Evolutionary conservation across 2,329 filamentous ascomycete species (phyloP).

Genomic region (Penicillium verrucosum): DNA sequence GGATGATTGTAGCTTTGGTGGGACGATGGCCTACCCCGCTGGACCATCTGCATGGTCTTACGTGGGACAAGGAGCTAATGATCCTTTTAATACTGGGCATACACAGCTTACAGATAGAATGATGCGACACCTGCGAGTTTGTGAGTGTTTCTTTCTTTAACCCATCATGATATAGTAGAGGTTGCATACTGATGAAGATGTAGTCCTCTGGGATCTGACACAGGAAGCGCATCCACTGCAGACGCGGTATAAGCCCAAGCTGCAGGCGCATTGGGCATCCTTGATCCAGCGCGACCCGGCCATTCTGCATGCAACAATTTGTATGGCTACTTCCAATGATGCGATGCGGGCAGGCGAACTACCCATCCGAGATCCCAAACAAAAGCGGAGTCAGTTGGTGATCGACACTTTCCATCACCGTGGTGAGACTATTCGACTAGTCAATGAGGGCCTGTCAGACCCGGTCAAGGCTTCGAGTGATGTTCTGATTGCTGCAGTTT

Average conservation of each 20-base stretch:
- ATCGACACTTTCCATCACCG: slow-evolving; percentile 40
- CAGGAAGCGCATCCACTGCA: slow-evolving; percentile 37
- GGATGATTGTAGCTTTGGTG: slow-evolving; percentile 16
- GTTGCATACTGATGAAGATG: slow-evolving; percentile 3
- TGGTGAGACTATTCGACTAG: slow-evolving; percentile 39
- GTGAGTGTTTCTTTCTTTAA: slow-evolving; percentile 22
- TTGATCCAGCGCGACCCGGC: slow-evolving; percentile 37
- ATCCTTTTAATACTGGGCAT: slow-evolving; percentile 38
- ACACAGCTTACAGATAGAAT: slow-evolving; percentile 38
- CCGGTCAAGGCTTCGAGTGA: slow-evolving; percentile 40
- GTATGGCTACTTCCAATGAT: slow-evolving; percentile 37
- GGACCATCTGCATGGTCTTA: slow-evolving; percentile 24
- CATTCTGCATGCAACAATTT: slow-evolving; percentile 38
- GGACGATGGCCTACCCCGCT: slow-evolving; percentile 9
- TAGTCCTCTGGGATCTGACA: slow-evolving; percentile 38
- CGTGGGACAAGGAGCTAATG: slow-evolving; percentile 33
- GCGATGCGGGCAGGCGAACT: slow-evolving; percentile 35
- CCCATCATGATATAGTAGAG: not conserved
- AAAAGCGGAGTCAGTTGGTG: slow-evolving; percentile 31
- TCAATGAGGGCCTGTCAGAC: slow-evolving; percentile 39
- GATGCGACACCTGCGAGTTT: slow-evolving; percentile 37
- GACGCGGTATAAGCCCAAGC: slow-evolving; percentile 32
- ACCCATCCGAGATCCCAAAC: slow-evolving; percentile 33
- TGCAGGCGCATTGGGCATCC: slow-evolving; percentile 37
- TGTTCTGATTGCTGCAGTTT: slow-evolving; percentile 39